Base-by-base conservation (phyloP, 768 basidiomycete species). In the Naematelia encephala region DNA sequence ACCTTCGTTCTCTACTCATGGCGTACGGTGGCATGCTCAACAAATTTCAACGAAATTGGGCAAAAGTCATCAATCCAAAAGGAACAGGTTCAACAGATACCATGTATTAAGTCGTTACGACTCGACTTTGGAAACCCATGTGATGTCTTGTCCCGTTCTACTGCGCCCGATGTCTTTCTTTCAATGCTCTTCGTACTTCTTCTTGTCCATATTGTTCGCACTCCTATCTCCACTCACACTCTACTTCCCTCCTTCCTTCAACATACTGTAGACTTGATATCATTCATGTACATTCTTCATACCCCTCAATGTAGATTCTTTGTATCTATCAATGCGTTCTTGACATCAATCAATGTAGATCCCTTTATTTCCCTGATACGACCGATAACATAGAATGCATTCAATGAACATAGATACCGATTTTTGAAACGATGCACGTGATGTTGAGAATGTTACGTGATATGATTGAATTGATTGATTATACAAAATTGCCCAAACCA, bases 71-170 rank as follows among this genome's bases (percentile, higher is more conserved):
- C 62, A 58, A 67, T 43, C 72, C 72, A 19, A 74, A 74, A 39
- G 68, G 68, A 2, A 21, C n/a, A 12, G 49, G 50, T 10, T 26
- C 25, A 11, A 28, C 51, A 10, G 68, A 64, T 5, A 69, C 61
- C 10, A 70, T 74, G 67, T 73, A 69, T 62, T 70, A 61, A 48
- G n/a, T n/a, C n/a, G n/a, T n/a, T n/a, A n/a, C n/a, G n/a, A n/a
- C n/a, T n/a, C n/a, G n/a, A n/a, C n/a, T n/a, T n/a, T n/a, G n/a
- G n/a, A n/a, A n/a, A n/a, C n/a, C n/a, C n/a, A n/a, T n/a, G n/a
- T n/a, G n/a, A n/a, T n/a, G n/a, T n/a, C n/a, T n/a, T n/a, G n/a
- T n/a, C n/a, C n/a, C n/a, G n/a, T n/a, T n/a, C n/a, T n/a, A n/a
- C n/a, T n/a, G n/a, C n/a, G n/a, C n/a, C n/a, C n/a, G n/a, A n/a